Evolutionary conservation across 2,329 filamentous ascomycete species (phyloP).

Genomic region (Verticillium tricorpus): DNA sequence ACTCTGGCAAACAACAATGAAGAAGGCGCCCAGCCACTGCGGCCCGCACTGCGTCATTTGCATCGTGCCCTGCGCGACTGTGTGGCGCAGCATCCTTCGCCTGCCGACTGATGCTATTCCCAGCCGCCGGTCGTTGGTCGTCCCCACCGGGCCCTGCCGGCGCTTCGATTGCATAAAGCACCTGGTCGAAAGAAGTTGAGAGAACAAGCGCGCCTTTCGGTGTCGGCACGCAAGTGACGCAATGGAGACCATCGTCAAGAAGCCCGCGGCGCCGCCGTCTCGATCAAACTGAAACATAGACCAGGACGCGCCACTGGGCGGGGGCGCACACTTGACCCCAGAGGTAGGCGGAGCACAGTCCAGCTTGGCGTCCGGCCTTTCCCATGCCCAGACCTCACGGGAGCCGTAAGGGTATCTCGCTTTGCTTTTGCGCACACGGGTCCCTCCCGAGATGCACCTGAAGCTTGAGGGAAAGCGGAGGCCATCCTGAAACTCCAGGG

Average conservation of each 20-base stretch:
- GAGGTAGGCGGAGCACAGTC: neutral
- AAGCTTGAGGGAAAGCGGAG: neutral
- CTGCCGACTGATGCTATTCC: neutral
- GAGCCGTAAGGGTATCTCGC: neutral
- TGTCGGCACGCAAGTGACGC: neutral
- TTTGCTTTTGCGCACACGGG: neutral
- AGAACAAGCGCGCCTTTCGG: neutral
- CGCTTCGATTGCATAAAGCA: neutral
- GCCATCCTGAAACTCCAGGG: neutral
- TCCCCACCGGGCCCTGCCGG: neutral
- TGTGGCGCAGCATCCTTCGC: neutral
- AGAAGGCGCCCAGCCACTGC: neutral
- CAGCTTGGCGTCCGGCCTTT: neutral
- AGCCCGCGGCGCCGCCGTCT: neutral
- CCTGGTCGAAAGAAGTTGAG: neutral
- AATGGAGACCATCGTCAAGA: neutral
- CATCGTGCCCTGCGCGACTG: neutral
- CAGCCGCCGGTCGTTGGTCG: neutral
- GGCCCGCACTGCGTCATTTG: neutral
- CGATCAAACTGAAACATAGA: constrained; percentile 1
- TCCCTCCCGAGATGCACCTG: neutral
- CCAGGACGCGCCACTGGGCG: neutral
- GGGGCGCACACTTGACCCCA: neutral
- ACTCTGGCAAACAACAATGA: neutral
- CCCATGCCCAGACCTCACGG: neutral